A percentile compares a stretch with the other conserved stretches of the same genome.
phyloP scores from a whole-genome alignment of 148 eudicot species.

The Diospyros kaki region DNA sequence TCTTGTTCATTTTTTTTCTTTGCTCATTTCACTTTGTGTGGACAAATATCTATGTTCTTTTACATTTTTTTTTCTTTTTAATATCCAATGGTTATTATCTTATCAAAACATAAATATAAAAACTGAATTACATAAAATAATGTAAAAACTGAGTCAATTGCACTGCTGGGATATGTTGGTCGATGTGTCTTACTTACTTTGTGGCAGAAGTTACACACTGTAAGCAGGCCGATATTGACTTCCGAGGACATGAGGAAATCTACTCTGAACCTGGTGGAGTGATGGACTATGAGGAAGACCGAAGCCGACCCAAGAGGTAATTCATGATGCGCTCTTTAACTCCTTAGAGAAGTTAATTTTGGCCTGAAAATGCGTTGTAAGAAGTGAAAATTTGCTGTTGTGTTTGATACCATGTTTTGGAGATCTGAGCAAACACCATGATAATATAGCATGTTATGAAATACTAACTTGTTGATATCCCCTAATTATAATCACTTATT shows the following conservation, averaged over 20 bases:
- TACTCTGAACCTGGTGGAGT: slow-evolving; percentile 88
- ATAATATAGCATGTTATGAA: not conserved
- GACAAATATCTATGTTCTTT: not conserved
- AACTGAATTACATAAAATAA: not conserved
- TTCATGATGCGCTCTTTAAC: not conserved
- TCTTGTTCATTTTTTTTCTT: too few species aligned
- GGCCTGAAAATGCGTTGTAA: too few species aligned
- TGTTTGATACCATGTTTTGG: not conserved
- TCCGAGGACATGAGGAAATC: slow-evolving; percentile 90
- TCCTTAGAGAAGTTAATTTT: not conserved
- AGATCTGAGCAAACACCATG: not conserved
- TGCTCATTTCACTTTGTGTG: too few species aligned
- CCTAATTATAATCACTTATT: not conserved
- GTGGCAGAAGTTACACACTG: slow-evolving; percentile 96
- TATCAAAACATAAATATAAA: not conserved
- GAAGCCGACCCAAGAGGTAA: slow-evolving; percentile 91
- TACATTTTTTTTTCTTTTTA: not conserved
- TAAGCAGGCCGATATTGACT: slow-evolving; percentile 89
- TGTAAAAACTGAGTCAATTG: not conserved
- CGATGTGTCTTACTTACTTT: slow-evolving; percentile 96
- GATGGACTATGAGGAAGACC: slow-evolving; percentile 93
- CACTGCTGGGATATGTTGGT: slow-evolving; percentile 53
- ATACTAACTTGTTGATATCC: not conserved
- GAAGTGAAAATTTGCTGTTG: too few species aligned
- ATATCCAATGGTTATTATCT: not conserved